These are phyloP conservation scores for Lachnellula subtilissima DNA, from an alignment of 2,329 filamentous ascomycete genomes.

Conservation along the genomic window DNA sequence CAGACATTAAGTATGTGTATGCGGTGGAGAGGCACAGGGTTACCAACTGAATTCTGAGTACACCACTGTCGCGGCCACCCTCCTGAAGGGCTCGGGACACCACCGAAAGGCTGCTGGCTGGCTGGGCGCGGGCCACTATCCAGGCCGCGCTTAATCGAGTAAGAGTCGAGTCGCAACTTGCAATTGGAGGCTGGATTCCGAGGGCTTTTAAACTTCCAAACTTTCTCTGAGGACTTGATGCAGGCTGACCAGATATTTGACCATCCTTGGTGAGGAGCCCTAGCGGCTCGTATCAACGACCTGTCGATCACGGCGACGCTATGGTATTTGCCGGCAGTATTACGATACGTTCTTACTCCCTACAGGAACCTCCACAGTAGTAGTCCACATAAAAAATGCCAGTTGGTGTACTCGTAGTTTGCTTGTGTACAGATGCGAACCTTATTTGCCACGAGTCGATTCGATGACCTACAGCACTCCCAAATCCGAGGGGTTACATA, in stretches of 20 bases:
- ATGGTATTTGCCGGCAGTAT: constrained; percentile 17
- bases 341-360: constrained; percentile 7
- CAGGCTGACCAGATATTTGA: background rate
- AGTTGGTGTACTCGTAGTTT: background rate
- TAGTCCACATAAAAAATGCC: background rate
- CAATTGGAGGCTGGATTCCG: background rate
- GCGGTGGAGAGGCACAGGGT: constrained; percentile 10
- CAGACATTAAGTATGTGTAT: constrained; percentile 3
- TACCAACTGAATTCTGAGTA: constrained; percentile 1
- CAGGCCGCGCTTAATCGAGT: constrained; percentile 16
- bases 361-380: background rate
- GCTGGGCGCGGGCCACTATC: background rate
- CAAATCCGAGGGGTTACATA: background rate
- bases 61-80: background rate
- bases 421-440: background rate
- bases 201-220: background rate
- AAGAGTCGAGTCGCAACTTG: background rate
- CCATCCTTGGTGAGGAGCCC: constrained; percentile 2
- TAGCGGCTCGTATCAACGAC: constrained; percentile 2
- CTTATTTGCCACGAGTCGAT: background rate
- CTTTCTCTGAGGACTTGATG: background rate
- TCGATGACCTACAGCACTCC: background rate
- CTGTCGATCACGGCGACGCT: constrained; percentile 6
- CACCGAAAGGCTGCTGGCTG: background rate
- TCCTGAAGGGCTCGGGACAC: too few relatives aligned